Conservation (phyloP, 1,139 yeast species). For the Hansenula lynferdii region DNA sequence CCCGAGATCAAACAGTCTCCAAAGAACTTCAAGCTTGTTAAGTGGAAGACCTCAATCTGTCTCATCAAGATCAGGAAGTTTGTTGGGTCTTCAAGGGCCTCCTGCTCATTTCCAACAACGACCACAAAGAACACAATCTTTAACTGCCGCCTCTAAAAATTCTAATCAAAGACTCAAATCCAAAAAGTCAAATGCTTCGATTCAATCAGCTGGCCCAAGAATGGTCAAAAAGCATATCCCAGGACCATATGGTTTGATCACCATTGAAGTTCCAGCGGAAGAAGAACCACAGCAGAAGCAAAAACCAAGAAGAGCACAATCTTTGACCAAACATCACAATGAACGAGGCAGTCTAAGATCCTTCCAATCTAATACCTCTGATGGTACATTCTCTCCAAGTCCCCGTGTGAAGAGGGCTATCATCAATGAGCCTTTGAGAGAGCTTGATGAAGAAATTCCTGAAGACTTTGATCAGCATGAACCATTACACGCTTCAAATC, state of each 20-base stretch:
- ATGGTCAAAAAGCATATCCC: slow-evolving; percentile 42
- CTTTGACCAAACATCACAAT: slow-evolving; percentile 5
- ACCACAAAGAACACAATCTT: slow-evolving; percentile 13
- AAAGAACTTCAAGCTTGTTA: slow-evolving; percentile 7
- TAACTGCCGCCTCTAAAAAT: slow-evolving; percentile 5
- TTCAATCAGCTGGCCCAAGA: slow-evolving; percentile 19
- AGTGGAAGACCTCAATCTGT: slow-evolving; percentile 3
- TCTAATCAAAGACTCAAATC: slow-evolving; percentile 3
- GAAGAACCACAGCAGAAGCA: slow-evolving; percentile 10
- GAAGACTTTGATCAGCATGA: slow-evolving; percentile 2
- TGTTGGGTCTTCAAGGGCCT: slow-evolving; percentile 18
- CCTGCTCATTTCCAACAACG: slow-evolving; percentile 12
- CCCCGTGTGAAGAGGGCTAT: slow-evolving; percentile 2
- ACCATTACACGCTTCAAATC: not conserved
- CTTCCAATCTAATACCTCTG: slow-evolving; percentile 10
- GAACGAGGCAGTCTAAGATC: slow-evolving; percentile 12
- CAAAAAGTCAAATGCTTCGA: slow-evolving; percentile 7
- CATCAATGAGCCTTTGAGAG: slow-evolving; percentile 3
- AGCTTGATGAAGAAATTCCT: slow-evolving; percentile 3
- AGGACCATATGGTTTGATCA: slow-evolving; percentile 40
- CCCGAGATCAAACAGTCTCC: slow-evolving; percentile 22
- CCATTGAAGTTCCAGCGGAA: slow-evolving; percentile 40
- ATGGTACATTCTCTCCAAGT: not conserved
- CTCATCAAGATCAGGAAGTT: slow-evolving; percentile 15
- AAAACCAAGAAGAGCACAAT: slow-evolving; percentile 3